Evolutionary conservation across 768 basidiomycete species (phyloP).

Genomic region (Hericium coralloides): DNA sequence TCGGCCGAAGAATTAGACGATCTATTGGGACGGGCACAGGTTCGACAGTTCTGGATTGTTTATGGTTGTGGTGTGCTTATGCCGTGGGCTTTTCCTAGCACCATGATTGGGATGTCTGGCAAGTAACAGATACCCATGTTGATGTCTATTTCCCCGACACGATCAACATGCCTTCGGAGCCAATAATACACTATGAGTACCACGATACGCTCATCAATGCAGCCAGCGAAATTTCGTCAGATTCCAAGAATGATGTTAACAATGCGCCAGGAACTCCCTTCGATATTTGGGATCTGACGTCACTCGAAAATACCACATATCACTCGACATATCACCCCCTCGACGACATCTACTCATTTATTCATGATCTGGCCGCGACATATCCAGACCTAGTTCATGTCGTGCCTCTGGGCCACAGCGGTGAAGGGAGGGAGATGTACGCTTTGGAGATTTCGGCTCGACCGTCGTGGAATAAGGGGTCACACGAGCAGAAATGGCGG

Average conservation of each 20-base stretch:
- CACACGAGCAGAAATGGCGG: slow-evolving; percentile 7
- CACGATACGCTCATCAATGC: slow-evolving; percentile 20
- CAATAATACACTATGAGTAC: not conserved
- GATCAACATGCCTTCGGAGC: slow-evolving; percentile 1
- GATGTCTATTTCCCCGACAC: slow-evolving; percentile 38
- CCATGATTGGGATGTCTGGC: slow-evolving; percentile 44
- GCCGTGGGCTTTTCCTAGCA: slow-evolving; percentile 22
- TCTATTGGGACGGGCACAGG: not conserved
- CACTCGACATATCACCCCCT: slow-evolving; percentile 47
- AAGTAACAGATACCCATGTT: slow-evolving; percentile 32
- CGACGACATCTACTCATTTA: slow-evolving; percentile 42
- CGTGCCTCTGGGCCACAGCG: slow-evolving; percentile 45
- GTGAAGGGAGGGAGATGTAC: slow-evolving; percentile 49
- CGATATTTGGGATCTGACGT: slow-evolving; percentile 16
- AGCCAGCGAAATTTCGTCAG: slow-evolving; percentile 7
- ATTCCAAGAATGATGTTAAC: not conserved
- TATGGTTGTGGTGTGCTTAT: not conserved
- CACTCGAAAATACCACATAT: slow-evolving; percentile 25
- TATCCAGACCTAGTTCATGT: slow-evolving; percentile 40
- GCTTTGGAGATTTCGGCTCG: slow-evolving; percentile 39
- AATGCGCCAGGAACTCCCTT: too few relatives aligned
- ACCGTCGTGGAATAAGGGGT: slow-evolving; percentile 1
- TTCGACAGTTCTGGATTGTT: not conserved
- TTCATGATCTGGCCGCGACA: slow-evolving; percentile 34
- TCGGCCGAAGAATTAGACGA: not conserved